Conservation (phyloP, 345 rosid species). For the Nasturtium officinale region DNA sequence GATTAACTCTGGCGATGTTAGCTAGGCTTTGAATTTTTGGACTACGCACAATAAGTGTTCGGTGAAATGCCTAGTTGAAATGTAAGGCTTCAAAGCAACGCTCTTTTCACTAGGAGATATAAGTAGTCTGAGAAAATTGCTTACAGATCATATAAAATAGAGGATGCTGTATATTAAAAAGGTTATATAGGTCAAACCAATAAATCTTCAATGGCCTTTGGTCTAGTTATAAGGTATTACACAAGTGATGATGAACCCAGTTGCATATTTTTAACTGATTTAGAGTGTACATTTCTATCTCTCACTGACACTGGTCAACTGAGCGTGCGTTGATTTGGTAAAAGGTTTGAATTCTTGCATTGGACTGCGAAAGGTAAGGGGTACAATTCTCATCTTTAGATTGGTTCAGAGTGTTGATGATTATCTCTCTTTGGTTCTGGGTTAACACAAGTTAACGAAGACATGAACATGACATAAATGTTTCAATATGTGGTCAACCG, state of each 20-base stretch:
- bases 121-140: background rate
- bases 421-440: background rate
- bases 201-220: background rate
- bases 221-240: background rate
- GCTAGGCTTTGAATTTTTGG: background rate
- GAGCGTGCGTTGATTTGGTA: background rate
- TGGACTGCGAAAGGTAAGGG: constrained; percentile 13
- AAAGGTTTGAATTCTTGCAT: background rate
- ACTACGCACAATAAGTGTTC: background rate
- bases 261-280: background rate
- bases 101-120: background rate
- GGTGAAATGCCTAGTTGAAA: constrained; percentile 17
- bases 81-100: background rate
- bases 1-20: too few species aligned
- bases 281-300: background rate
- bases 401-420: background rate
- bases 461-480: constrained; percentile 24
- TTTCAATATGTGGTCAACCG: constrained; percentile 15
- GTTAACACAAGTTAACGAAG: background rate
- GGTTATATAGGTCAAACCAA: background rate
- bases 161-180: background rate
- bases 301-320: constrained; percentile 2
- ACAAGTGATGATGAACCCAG: background rate
- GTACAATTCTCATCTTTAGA: background rate
- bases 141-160: background rate